Evolutionary conservation across 768 basidiomycete genomes (phyloP).

Genomic region (Leccinellum rugosiceps): DNA sequence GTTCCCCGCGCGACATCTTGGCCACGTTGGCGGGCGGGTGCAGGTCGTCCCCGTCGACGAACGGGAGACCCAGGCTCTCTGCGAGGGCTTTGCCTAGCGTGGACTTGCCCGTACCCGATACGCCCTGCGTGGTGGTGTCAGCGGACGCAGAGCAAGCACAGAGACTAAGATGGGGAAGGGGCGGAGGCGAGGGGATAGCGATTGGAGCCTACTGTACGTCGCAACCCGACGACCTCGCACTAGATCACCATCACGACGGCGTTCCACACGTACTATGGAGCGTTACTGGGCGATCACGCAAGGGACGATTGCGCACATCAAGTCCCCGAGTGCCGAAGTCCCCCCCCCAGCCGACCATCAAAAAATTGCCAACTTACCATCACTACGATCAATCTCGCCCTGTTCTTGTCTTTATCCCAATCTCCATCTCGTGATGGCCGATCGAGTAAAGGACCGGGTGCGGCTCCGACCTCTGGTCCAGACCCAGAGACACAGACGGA

Average conservation of each 20-base stretch:
- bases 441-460: neutral
- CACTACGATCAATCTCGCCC: constrained; percentile 40
- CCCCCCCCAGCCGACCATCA: too few species aligned
- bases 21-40: constrained; percentile 79
- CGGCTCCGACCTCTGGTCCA: neutral
- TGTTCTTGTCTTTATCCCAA: neutral
- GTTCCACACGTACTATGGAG: too few species aligned
- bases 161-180: too few species aligned
- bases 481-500: neutral
- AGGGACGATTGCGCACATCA: too few species aligned
- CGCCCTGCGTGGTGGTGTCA: constrained; percentile 40
- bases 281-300: too few species aligned
- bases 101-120: constrained; percentile 71
- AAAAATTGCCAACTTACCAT: constrained; percentile 45
- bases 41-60: constrained; percentile 86
- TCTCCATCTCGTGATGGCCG: neutral
- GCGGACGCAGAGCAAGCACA: too few species aligned
- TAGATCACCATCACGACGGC: too few species aligned
- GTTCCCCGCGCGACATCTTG: constrained; percentile 80
- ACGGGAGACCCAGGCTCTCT: constrained; percentile 59
- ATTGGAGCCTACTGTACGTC: too few species aligned
- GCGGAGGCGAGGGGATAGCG: too few species aligned
- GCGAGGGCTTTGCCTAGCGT: constrained; percentile 69
- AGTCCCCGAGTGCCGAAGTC: too few species aligned
- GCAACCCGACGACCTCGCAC: too few species aligned